These are phyloP conservation scores for Cyclotella cryptica DNA, from an alignment of 108 stramenopile species.

Conservation along the genomic window DNA sequence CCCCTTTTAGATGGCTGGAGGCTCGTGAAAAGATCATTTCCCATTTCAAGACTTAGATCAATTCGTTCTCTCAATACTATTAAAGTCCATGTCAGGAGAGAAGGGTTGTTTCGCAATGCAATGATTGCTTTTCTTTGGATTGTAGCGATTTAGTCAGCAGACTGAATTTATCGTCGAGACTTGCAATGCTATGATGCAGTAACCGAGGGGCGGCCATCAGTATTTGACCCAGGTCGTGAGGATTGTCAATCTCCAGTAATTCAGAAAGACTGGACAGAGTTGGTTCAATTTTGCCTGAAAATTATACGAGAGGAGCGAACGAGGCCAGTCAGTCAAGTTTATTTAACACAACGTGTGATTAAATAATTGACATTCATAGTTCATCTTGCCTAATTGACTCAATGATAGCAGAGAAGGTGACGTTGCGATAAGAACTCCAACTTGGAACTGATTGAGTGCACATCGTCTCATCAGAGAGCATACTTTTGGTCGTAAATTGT, in stretches of 20 bases:
- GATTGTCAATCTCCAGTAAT: slow-evolving; percentile 23
- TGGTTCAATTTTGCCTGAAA: slow-evolving; percentile 50
- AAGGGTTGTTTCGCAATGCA: slow-evolving; percentile 52
- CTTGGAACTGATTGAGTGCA: slow-evolving; percentile 43
- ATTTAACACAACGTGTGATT: too few relatives aligned
- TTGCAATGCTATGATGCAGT: slow-evolving; percentile 52
- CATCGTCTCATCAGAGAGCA: slow-evolving; percentile 36
- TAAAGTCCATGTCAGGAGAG: slow-evolving; percentile 41
- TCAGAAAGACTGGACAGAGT: slow-evolving; percentile 44
- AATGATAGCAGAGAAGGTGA: slow-evolving; percentile 50
- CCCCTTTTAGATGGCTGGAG: slow-evolving; percentile 40
- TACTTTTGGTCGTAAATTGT: slow-evolving; percentile 56
- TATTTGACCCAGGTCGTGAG: slow-evolving; percentile 40
- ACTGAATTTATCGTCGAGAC: slow-evolving; percentile 49
- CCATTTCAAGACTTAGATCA: slow-evolving; percentile 10
- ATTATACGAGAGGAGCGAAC: too few relatives aligned
- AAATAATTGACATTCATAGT: background rate
- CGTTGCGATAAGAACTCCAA: slow-evolving; percentile 44
- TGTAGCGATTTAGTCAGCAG: slow-evolving; percentile 29
- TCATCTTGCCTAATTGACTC: slow-evolving; percentile 33
- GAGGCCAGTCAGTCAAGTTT: too few relatives aligned
- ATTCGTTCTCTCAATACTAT: slow-evolving; percentile 36
- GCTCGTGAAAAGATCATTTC: slow-evolving; percentile 20
- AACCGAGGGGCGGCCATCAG: slow-evolving; percentile 53
- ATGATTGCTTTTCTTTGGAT: slow-evolving; percentile 17